Percentiles rank a stretch among this genome's conserved stretches.
Conservation (phyloP, 768 basidiomycete species). For the Russula earlei region DNA sequence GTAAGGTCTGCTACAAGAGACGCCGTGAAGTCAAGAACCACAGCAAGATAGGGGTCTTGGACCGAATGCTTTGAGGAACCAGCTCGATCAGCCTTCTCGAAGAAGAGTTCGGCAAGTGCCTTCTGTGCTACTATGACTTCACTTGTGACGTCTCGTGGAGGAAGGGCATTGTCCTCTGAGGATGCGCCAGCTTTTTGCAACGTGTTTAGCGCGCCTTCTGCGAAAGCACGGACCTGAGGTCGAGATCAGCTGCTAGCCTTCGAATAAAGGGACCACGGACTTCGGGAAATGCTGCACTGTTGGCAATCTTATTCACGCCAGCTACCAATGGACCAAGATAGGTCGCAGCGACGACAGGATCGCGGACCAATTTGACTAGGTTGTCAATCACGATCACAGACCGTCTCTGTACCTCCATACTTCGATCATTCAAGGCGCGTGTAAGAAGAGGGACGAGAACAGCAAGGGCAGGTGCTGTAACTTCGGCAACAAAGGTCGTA, state of each 20-base stretch:
- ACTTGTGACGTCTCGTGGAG: constrained; percentile 56
- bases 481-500: constrained; percentile 95
- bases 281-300: constrained; percentile 92
- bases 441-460: constrained; percentile 87
- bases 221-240: constrained; percentile 80
- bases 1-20: constrained; percentile 73
- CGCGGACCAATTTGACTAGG: constrained; percentile 92
- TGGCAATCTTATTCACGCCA: constrained; percentile 84
- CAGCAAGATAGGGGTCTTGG: constrained; percentile 45
- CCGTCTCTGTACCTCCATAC: constrained; percentile 92
- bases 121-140: constrained; percentile 51
- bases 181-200: constrained; percentile 80
- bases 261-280: constrained; percentile 30
- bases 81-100: constrained; percentile 35
- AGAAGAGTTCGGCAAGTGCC: constrained; percentile 52
- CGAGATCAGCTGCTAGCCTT: constrained; percentile 3
- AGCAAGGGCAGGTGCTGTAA: constrained; percentile 91
- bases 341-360: constrained; percentile 78
- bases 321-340: constrained; percentile 84
- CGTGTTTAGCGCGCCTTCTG: constrained; percentile 69
- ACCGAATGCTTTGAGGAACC: constrained; percentile 43
- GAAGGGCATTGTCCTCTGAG: constrained; percentile 54
- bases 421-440: constrained; percentile 89
- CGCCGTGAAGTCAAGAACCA: constrained; percentile 62
- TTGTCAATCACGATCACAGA: constrained; percentile 94